These are phyloP conservation scores for Houttuynia cordata DNA, from an alignment of 164 flowering plant genomes.

Conservation along the genomic window DNA sequence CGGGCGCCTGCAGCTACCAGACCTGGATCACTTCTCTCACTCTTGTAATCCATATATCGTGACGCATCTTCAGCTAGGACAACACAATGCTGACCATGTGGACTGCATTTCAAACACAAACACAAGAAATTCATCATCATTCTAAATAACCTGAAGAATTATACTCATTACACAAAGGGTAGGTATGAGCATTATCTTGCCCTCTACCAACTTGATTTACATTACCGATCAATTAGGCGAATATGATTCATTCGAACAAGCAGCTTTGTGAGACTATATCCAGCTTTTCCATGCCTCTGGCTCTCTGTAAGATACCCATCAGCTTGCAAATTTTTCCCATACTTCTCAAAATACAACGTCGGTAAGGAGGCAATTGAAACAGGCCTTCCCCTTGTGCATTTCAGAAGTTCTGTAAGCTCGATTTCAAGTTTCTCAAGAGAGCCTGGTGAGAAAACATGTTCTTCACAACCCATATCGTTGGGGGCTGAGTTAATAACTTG, in stretches of 20 bases:
- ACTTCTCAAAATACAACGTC: slow-evolving; percentile 61
- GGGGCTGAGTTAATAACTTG: slow-evolving; percentile 20
- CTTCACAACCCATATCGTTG: slow-evolving; percentile 30
- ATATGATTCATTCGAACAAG: slow-evolving; percentile 67
- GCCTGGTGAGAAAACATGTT: slow-evolving; percentile 41
- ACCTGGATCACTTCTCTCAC: slow-evolving; percentile 59
- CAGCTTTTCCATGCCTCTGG: slow-evolving; percentile 88
- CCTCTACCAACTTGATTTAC: background rate
- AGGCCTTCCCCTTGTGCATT: slow-evolving; percentile 53
- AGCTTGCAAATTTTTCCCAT: slow-evolving; percentile 63
- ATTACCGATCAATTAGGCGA: slow-evolving; percentile 66
- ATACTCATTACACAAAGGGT: background rate
- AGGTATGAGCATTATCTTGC: background rate
- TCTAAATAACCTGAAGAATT: too few species aligned
- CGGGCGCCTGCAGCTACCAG: slow-evolving; percentile 55
- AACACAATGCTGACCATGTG: slow-evolving; percentile 87
- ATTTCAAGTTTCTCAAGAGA: slow-evolving; percentile 65
- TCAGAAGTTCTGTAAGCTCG: slow-evolving; percentile 70
- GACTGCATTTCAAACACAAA: slow-evolving; percentile 34
- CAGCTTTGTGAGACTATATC: slow-evolving; percentile 73
- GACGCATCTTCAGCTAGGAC: slow-evolving; percentile 72
- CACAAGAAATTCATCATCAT: background rate
- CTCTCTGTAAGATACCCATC: slow-evolving; percentile 90
- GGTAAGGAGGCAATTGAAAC: slow-evolving; percentile 86
- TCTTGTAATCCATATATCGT: slow-evolving; percentile 37